Evolutionary conservation across 2,329 filamentous ascomycete genomes (phyloP), one percentile per base, ranked within the genome.

Genomic region (Piedraia hortae): DNA sequence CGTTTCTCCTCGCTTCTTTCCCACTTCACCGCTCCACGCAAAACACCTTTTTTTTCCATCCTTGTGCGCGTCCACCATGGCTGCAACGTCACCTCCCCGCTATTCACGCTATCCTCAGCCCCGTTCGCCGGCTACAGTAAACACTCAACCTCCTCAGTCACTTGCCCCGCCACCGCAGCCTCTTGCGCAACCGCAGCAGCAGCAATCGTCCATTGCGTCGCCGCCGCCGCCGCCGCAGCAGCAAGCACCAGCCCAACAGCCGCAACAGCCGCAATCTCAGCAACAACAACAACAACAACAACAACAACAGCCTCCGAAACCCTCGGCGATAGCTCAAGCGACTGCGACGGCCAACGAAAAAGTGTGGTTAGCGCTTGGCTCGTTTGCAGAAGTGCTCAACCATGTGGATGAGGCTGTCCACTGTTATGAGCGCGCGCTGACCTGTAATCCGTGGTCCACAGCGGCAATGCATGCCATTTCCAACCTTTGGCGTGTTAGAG

Each of bases 391-490:
- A 51, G 52, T 85, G 35, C 63, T 91, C 51, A 74, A 75, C 32
- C 74, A 85, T 37, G 56, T 74, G 19, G 82, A 93, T 28, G 75
- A 82, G 40, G 82, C 82, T 22, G 74, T 85, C 54, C 57, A 64
- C 33, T 74, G 80, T 19, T 97, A 91, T 45, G 78, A 93, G 46
- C 70, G 74, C 42, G 85, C 80, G 18, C 58, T 93, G 29, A 62
- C 64, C 34, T 74, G 80, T 43, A 93, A 93, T 41, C 62, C 66
- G 20, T 75, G 74, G 52, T 93, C 82, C 9, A 70, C 85, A 21
- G 62, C 66, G 1, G 85, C 85, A 14, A 82, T 93, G 74, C 88
- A 78, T 35, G 74, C 78, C 28, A 90, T 93, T 32, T 85, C 80
- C 27, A 65, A 74, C 43, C 85, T 93, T 28, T 56, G 91, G 28